Base-by-base conservation (phyloP, 106 monocot genomes). In the Allium cepa region DNA sequence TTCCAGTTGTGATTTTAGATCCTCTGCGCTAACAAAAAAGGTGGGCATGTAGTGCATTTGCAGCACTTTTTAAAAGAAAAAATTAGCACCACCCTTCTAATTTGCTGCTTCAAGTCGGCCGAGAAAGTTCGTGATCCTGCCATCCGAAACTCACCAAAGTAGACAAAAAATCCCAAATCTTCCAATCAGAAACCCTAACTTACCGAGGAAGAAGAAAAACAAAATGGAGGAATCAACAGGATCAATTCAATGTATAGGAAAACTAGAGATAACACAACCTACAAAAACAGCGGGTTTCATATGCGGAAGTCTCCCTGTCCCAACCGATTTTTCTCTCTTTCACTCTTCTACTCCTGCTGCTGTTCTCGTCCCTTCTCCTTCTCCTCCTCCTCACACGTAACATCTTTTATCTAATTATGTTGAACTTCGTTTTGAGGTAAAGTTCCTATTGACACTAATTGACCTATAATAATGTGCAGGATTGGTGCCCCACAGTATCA, bases 281-380 rank as follows among this genome's bases (percentile, higher is more conserved):
- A 36, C 36, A 5, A 82, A 83, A 68, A 72, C 76, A 10, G 72
- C 81, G 16, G 92, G 82, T 9, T 93, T 99, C 76, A 68, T 93
- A 53, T 93, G 92, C 83, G 99, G 99, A n/a, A 87, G 90, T 17
- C 86, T 99, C 22, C 93, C 87, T 47, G 90, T 99, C 28, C 80
- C 85, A 73, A 84, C 93, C 56, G 84, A 87, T 69, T 71, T 71
- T 55, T 77, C 77, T 50, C 77, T 82, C 49, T 76, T 72, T 61
- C 85, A 69, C 12, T 84, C 93, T 47, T 36, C 36, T 36, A 36
- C 36, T 36, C 36, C 36, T 36, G 36, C 36, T 36, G 36, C 36
- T 36, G 84, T 87, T 22, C 75, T 87, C 56, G 72, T 85, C 22
- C 84, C 79, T 11, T 69, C 87, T 26, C 62, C 84, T 8, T 14